A percentile compares a stretch with the other conserved stretches of the same genome.
phyloP scores from a whole-genome alignment of 106 monocot species.

The Acanthochlamys bracteata region DNA sequence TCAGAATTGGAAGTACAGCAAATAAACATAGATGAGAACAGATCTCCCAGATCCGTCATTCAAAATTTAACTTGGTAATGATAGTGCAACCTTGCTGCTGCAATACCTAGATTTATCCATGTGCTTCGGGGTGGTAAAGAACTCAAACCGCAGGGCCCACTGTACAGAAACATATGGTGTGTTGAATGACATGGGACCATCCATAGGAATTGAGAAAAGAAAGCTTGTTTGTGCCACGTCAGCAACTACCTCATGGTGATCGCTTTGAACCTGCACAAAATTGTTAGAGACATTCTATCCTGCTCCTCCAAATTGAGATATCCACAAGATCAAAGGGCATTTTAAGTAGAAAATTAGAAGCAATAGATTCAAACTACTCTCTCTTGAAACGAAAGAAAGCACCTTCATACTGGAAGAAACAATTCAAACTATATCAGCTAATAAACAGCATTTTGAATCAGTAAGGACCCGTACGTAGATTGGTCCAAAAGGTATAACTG shows the following conservation, averaged over 20 bases:
- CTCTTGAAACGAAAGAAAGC: no score
- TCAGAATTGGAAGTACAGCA: no score
- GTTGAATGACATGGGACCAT: slow-evolving; percentile 94
- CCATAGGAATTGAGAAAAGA: slow-evolving; percentile 92
- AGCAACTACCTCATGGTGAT: slow-evolving; percentile 85
- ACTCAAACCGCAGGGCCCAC: slow-evolving; percentile 94
- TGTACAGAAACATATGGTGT: slow-evolving; percentile 73
- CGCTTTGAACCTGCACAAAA: slow-evolving; percentile 69
- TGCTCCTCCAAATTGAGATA: neutral
- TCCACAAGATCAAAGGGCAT: neutral
- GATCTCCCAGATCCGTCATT: neutral
- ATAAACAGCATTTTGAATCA: no score
- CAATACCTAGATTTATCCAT: slow-evolving; percentile 63
- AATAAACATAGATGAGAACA: neutral
- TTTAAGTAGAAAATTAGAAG: neutral
- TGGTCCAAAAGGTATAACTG: no score
- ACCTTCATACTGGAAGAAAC: no score
- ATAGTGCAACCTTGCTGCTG: neutral
- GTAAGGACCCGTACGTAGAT: no score
- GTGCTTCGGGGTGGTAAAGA: slow-evolving; percentile 73
- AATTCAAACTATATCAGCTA: no score
- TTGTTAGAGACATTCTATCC: neutral
- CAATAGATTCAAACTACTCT: no score
- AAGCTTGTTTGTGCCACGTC: slow-evolving; percentile 84
- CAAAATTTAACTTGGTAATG: neutral